Conservation (phyloP, 768 basidiomycete species). For the Russula emetica region DNA sequence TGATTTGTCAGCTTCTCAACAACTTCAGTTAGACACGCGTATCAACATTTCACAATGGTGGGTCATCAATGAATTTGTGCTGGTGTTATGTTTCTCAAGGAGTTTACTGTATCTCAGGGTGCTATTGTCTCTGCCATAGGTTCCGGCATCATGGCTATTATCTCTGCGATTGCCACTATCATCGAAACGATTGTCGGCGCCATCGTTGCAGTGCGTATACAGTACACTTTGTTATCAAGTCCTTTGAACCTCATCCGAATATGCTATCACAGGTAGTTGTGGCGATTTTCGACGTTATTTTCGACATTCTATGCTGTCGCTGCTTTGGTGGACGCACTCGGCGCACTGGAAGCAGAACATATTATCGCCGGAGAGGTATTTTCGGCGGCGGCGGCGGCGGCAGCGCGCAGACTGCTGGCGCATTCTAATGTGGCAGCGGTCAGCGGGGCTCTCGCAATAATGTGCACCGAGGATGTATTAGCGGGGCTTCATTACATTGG, state of each 20-base stretch:
- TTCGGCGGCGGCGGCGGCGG: too few relatives aligned
- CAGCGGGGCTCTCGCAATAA: too few relatives aligned
- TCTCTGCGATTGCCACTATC: slow-evolving; percentile 56
- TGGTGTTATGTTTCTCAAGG: background rate
- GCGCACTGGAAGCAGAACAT: slow-evolving; percentile 14
- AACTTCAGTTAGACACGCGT: too few relatives aligned
- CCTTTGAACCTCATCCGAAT: background rate
- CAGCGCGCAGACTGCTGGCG: background rate
- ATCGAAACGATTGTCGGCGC: slow-evolving; percentile 57
- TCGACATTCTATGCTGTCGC: slow-evolving; percentile 45
- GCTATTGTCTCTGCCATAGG: slow-evolving; percentile 65
- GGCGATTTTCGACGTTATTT: slow-evolving; percentile 58
- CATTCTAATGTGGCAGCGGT: background rate
- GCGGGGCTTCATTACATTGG: too few relatives aligned
- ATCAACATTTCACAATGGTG: slow-evolving; percentile 8
- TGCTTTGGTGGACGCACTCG: slow-evolving; percentile 30
- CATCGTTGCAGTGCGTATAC: slow-evolving; percentile 51
- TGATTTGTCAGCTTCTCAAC: background rate
- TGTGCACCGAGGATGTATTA: too few relatives aligned
- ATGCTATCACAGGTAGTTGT: slow-evolving; percentile 48
- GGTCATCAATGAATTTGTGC: background rate
- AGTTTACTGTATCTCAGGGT: slow-evolving; percentile 39
- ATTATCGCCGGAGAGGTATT: background rate
- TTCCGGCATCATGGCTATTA: slow-evolving; percentile 51
- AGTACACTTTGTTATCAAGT: slow-evolving; percentile 23